Conservation (phyloP, 805 yeast genomes). For the Phaffomyces antillensis region DNA sequence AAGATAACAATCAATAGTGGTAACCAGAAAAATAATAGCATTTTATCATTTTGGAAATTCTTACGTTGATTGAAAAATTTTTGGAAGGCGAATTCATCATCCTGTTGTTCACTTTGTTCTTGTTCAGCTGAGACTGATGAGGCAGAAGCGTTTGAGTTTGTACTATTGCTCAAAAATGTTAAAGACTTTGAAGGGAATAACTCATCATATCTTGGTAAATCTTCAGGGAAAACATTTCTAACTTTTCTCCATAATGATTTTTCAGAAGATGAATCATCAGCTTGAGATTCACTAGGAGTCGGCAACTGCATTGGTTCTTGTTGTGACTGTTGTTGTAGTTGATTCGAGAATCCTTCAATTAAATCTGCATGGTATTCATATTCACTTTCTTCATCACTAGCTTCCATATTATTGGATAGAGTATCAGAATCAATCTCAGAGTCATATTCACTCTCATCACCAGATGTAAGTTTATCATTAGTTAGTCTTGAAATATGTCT, state of each 20-base stretch:
- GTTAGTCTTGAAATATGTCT: slow-evolving; percentile 30
- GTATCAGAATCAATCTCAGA: slow-evolving; percentile 15
- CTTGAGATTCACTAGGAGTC: background rate
- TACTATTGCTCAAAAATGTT: slow-evolving; percentile 2
- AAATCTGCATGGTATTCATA: slow-evolving; percentile 4
- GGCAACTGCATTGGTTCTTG: background rate
- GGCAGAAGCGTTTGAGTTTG: slow-evolving; percentile 1
- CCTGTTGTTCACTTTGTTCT: slow-evolving; percentile 5
- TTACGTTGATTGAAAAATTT: slow-evolving; percentile 36
- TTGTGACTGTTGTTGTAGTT: background rate
- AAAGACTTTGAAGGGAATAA: slow-evolving; percentile 44
- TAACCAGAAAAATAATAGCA: slow-evolving; percentile 87
- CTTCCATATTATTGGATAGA: slow-evolving; percentile 18
- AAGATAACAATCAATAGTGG: slow-evolving; percentile 61
- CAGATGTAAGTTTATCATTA: slow-evolving; percentile 23
- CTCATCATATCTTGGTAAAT: slow-evolving; percentile 68
- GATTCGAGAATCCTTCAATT: background rate
- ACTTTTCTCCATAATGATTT: slow-evolving; percentile 32
- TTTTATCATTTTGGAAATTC: slow-evolving; percentile 60
- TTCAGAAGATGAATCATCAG: slow-evolving; percentile 9
- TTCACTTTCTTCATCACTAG: slow-evolving; percentile 4
- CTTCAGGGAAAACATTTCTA: slow-evolving; percentile 32
- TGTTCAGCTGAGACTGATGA: slow-evolving; percentile 5
- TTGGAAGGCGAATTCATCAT: slow-evolving; percentile 28
- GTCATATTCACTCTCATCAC: slow-evolving; percentile 18